These are phyloP conservation scores for Conoideocrella luteorostrata DNA, from an alignment of 2,329 filamentous ascomycete genomes.

Conservation along the genomic window DNA sequence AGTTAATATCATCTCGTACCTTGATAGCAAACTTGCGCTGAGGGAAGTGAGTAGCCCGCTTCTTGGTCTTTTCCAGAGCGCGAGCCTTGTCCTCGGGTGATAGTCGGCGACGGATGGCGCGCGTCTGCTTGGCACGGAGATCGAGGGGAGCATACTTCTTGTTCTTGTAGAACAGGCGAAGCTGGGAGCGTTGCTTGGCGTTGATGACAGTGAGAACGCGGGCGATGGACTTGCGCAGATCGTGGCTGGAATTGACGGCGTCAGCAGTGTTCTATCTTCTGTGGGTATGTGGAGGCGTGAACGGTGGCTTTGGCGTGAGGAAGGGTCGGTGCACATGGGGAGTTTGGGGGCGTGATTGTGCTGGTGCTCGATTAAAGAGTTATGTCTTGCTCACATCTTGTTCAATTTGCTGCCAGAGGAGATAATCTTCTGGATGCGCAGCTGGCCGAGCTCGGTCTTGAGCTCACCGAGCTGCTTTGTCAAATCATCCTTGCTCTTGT, in stretches of 20 bases:
- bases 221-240: constrained; percentile 98
- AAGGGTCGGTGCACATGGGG: constrained; percentile 10
- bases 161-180: constrained; percentile 99
- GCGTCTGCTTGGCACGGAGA: constrained; percentile 96
- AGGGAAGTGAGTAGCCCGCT: constrained; percentile 93
- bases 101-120: constrained; percentile 92
- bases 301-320: not conserved
- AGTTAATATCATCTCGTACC: no score
- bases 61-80: constrained; percentile 91
- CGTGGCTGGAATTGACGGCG: constrained; percentile 60
- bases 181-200: constrained; percentile 96
- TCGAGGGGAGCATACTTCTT: constrained; percentile 99
- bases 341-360: not conserved
- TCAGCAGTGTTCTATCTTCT: not conserved
- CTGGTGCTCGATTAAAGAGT: not conserved
- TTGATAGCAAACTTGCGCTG: constrained; percentile 99
- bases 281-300: constrained; percentile 5
- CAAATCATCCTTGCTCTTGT: constrained; percentile 99
- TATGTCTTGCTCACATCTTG: constrained; percentile 71
- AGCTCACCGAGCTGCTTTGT: constrained; percentile 90
- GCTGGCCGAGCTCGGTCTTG: constrained; percentile 92
- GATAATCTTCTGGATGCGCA: constrained; percentile 97
- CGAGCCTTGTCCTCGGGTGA: constrained; percentile 82
- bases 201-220: constrained; percentile 99
- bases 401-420: constrained; percentile 93